phyloP scores from a whole-genome alignment of 2,329 filamentous ascomycete species.

The Ascochyta lentis region DNA sequence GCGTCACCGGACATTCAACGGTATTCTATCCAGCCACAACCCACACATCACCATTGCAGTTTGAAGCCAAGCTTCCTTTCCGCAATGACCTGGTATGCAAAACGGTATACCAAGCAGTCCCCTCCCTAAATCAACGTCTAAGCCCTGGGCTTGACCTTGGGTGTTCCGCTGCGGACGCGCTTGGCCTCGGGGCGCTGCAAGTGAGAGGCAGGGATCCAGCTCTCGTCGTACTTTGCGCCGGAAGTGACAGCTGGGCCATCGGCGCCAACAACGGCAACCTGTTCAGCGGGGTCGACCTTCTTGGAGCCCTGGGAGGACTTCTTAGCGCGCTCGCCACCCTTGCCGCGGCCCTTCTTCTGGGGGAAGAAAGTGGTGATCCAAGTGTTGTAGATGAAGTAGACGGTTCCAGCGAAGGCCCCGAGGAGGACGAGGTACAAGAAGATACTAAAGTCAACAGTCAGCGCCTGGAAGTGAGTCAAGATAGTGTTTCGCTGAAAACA shows the following conservation, averaged over 20 bases:
- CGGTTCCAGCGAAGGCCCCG: slow-evolving; percentile 76
- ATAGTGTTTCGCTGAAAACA: slow-evolving; percentile 43
- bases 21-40: not conserved
- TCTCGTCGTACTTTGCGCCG: slow-evolving; percentile 83
- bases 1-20: not conserved
- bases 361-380: slow-evolving; percentile 97
- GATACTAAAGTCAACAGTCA: slow-evolving; percentile 65
- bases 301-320: slow-evolving; percentile 67
- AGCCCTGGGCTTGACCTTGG: slow-evolving; percentile 48
- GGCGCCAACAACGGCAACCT: slow-evolving; percentile 69
- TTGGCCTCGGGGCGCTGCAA: slow-evolving; percentile 81
- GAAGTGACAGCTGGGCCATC: slow-evolving; percentile 74
- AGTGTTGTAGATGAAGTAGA: slow-evolving; percentile 98
- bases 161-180: slow-evolving; percentile 61
- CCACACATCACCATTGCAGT: not conserved
- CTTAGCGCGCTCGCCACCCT: slow-evolving; percentile 70
- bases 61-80: not conserved
- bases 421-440: slow-evolving; percentile 96
- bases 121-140: not conserved
- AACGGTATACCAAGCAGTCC: not conserved
- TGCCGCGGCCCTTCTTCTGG: slow-evolving; percentile 69
- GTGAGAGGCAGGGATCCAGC: slow-evolving; percentile 91
- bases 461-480: too few relatives aligned
- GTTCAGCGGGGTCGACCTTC: slow-evolving; percentile 68
- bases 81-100: not conserved